phyloP scores from a whole-genome alignment of 139 green algal genomes.

The Micractinium sp. region DNA sequence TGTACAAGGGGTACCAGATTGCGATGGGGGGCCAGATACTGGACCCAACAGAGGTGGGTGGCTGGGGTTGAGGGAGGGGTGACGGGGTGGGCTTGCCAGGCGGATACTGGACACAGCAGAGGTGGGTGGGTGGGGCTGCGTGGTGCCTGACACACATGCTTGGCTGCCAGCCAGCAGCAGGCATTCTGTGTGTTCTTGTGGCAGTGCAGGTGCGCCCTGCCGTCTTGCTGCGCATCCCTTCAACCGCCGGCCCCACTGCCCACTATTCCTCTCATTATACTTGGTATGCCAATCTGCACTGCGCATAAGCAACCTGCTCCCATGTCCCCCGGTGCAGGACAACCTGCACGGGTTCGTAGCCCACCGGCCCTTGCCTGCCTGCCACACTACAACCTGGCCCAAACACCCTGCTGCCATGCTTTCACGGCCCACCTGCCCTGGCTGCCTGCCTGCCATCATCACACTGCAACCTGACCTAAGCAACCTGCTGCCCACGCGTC shows the following conservation, averaged over 20 bases:
- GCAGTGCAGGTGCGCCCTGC: too few relatives aligned
- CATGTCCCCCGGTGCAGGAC: background rate
- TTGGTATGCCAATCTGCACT: background rate
- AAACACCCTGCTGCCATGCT: too few relatives aligned
- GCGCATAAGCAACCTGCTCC: too few relatives aligned
- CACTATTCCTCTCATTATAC: background rate
- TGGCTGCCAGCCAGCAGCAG: background rate
- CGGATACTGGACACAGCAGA: constrained; percentile 16
- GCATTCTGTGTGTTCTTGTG: too few relatives aligned
- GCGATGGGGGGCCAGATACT: constrained; percentile 24
- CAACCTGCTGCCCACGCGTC: too few relatives aligned
- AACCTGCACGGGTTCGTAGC: background rate
- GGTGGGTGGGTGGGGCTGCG: background rate
- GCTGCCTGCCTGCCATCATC: background rate
- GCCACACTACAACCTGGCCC: too few relatives aligned
- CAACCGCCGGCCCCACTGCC: too few relatives aligned
- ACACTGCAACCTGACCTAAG: background rate
- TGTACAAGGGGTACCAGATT: constrained; percentile 22
- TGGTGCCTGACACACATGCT: background rate
- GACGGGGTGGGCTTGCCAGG: too few relatives aligned
- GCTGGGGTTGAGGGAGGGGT: background rate
- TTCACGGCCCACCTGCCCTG: background rate
- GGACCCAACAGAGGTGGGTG: constrained; percentile 11
- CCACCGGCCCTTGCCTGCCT: background rate
- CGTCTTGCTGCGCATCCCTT: too few relatives aligned